These are phyloP conservation scores for Geotrichum siamense DNA, from an alignment of 1,139 yeast species.

Conservation along the genomic window DNA sequence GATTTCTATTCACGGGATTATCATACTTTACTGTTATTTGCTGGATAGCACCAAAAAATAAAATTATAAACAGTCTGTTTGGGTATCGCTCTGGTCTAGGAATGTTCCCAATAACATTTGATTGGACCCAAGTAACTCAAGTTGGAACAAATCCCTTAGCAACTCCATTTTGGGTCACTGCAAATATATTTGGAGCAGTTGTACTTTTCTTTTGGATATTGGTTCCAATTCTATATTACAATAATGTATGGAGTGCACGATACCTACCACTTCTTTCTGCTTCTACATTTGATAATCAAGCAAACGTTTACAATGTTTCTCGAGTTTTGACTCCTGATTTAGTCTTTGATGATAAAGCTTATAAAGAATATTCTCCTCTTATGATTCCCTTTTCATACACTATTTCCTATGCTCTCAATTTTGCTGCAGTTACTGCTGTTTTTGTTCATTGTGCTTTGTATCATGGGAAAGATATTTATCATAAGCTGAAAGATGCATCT, in stretches of 20 bases:
- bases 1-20: conserved; percentile 40
- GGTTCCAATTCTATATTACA: conserved; percentile 38
- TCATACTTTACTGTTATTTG: conserved; percentile 32
- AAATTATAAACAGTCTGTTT: conserved; percentile 45
- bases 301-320: conserved; percentile 36
- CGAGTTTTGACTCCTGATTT: conserved; percentile 40
- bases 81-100: conserved; percentile 53
- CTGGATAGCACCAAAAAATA: conserved; percentile 42
- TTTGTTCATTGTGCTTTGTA: conserved; percentile 44
- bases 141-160: conserved; percentile 42
- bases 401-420: conserved; percentile 29
- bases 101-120: conserved; percentile 44
- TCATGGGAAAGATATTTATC: conserved; percentile 39
- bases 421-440: conserved; percentile 48
- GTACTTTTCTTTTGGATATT: conserved; percentile 33
- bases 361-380: conserved; percentile 40
- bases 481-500: conserved; percentile 11
- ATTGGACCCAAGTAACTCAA: conserved; percentile 38
- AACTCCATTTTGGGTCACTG: conserved; percentile 46
- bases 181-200: conserved; percentile 40
- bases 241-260: conserved; percentile 41
- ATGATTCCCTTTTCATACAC: conserved; percentile 47
- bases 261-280: conserved; percentile 43
- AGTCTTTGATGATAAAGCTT: conserved; percentile 34
- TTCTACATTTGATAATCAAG: conserved; percentile 38